A percentile compares a stretch with the other conserved stretches of the same genome.
Conservation (phyloP, 345 rosid species). For the Crucihimalaya himalaica region DNA sequence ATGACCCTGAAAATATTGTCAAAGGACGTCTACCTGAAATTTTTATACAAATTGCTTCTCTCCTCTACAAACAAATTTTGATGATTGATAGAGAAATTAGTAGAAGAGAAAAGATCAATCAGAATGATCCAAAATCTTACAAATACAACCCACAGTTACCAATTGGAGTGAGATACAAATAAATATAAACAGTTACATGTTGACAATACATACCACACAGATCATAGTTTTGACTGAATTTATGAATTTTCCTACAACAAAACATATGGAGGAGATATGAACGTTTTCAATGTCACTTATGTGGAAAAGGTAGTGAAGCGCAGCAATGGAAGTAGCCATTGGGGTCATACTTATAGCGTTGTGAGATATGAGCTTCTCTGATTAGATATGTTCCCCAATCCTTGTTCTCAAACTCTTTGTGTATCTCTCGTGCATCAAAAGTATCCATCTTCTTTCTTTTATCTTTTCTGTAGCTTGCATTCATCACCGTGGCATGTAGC, state of each 20-base stretch:
- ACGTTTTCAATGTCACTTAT: not conserved
- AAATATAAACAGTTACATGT: not conserved
- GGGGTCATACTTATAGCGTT: slow-evolving; percentile 57
- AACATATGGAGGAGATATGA: not conserved
- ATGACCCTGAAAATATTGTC: slow-evolving; percentile 11
- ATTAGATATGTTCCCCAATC: slow-evolving; percentile 84
- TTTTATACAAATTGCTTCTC: not conserved
- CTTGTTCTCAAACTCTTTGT: slow-evolving; percentile 57
- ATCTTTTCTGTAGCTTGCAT: slow-evolving; percentile 52
- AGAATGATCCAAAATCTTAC: not conserved
- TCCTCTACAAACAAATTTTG: no score
- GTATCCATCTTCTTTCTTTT: slow-evolving; percentile 37
- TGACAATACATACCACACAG: slow-evolving; percentile 15
- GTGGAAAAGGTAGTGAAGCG: slow-evolving; percentile 70
- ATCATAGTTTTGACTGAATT: not conserved
- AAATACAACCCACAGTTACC: not conserved
- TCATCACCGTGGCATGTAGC: slow-evolving; percentile 92
- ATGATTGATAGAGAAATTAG: no score
- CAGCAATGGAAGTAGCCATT: slow-evolving; percentile 78
- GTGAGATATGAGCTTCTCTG: slow-evolving; percentile 90
- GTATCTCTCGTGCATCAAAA: slow-evolving; percentile 73
- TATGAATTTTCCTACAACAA: not conserved
- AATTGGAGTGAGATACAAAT: not conserved
- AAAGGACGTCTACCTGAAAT: not conserved
- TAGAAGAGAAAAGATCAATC: no score